phyloP scores from a whole-genome alignment of 2,329 filamentous ascomycete species.

The Colletotrichum sp. region DNA sequence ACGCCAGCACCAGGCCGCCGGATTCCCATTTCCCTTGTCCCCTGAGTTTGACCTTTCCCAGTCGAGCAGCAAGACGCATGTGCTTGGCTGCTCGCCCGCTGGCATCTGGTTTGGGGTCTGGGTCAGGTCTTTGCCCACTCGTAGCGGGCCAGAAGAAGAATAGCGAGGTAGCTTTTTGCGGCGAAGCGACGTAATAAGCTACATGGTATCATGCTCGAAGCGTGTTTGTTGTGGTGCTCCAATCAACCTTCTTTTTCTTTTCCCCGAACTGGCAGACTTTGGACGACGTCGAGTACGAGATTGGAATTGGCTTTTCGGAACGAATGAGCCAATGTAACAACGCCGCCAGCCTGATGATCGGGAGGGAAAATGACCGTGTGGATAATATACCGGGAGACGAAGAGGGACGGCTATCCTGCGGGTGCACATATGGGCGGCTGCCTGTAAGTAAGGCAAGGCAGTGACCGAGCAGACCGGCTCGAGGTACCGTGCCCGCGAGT shows the following conservation, averaged over 20 bases:
- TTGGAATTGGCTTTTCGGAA: not conserved
- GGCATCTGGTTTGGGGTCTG: slow-evolving; percentile 4
- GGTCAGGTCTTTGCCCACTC: not conserved
- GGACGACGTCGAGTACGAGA: slow-evolving; percentile 2
- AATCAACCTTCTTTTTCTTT: not conserved
- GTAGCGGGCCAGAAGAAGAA: not conserved
- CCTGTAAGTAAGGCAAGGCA: not conserved
- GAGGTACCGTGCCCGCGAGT: not conserved
- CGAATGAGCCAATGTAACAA: not conserved
- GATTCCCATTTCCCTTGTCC: slow-evolving; percentile 6
- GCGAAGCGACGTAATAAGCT: not conserved
- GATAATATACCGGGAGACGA: not conserved
- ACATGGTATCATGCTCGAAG: not conserved
- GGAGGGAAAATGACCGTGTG: not conserved
- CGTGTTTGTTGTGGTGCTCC: not conserved
- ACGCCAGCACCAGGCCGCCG: slow-evolving; percentile 13
- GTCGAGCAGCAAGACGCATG: slow-evolving; percentile 1
- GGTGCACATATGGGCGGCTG: not conserved
- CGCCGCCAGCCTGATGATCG: not conserved
- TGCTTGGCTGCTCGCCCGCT: not conserved
- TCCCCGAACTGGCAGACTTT: not conserved
- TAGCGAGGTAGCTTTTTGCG: not conserved
- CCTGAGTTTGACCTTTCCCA: slow-evolving; percentile 12
- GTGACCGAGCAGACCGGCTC: not conserved
- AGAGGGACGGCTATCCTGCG: not conserved